A percentile compares a stretch with the other conserved stretches of the same genome.
These are phyloP conservation scores for Aspergillus terreus DNA, from an alignment of 2,329 filamentous ascomycete species.

Conservation along the genomic window DNA sequence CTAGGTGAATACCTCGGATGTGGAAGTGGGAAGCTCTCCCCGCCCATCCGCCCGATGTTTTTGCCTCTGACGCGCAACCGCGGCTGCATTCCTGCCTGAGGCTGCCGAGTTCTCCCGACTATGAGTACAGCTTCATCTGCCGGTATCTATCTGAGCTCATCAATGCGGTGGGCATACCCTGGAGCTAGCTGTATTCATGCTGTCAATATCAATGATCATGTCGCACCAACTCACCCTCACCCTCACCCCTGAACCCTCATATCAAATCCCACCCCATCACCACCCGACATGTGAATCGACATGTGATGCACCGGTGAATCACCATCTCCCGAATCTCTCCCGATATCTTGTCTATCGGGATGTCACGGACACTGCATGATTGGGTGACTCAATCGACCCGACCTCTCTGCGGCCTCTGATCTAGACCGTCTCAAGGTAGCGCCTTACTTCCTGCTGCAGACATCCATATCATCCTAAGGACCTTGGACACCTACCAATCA, in stretches of 20 bases:
- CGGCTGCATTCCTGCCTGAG: not conserved
- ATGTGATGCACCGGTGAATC: not conserved
- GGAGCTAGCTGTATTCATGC: not conserved
- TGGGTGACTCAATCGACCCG: not conserved
- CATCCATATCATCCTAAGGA: not conserved
- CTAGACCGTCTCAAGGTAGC: constrained; percentile 74
- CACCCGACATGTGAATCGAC: not conserved
- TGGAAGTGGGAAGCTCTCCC: not conserved
- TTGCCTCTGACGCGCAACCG: not conserved
- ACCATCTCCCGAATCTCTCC: not conserved
- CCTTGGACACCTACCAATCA: constrained; percentile 69
- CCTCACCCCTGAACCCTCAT: too few relatives aligned
- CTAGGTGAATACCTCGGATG: not conserved
- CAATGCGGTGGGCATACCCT: too few relatives aligned
- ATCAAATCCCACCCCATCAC: not conserved
- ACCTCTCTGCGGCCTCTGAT: not conserved
- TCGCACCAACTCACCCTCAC: not conserved
- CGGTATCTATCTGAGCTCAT: too few relatives aligned
- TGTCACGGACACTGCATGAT: not conserved
- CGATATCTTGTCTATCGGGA: constrained; percentile 1
- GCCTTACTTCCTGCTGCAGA: constrained; percentile 61
- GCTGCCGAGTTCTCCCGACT: too few relatives aligned
- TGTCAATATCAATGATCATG: not conserved
- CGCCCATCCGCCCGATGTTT: not conserved
- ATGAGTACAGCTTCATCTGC: too few relatives aligned